These are phyloP conservation scores for Pythium volutum DNA, from an alignment of 352 stramenopile genomes.

Conservation along the genomic window DNA sequence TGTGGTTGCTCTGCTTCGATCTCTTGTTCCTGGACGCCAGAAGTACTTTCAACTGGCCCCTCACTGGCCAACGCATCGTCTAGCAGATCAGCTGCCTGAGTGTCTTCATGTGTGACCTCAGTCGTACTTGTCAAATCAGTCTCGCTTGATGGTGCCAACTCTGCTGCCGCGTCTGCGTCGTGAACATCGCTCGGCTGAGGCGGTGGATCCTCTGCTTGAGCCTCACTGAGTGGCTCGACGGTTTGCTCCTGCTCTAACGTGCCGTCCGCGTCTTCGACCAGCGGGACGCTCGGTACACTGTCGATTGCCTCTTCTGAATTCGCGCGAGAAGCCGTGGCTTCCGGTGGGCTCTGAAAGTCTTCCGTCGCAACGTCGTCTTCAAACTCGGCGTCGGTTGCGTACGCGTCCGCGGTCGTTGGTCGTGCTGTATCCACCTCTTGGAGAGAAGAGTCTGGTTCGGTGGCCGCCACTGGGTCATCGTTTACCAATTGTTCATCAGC, in stretches of 20 bases:
- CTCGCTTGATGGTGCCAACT: not conserved
- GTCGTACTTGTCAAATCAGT: not conserved
- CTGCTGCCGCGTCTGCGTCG: too few species aligned
- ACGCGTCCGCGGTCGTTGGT: slow-evolving; percentile 21
- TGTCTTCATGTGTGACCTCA: not conserved
- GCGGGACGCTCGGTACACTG: not conserved
- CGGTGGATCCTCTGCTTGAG: not conserved
- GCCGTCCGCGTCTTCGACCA: not conserved
- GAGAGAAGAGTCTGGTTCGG: not conserved
- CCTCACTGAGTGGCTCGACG: not conserved
- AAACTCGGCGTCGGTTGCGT: slow-evolving; percentile 34
- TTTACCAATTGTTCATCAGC: not conserved
- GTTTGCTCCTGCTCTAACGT: not conserved
- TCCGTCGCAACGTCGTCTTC: slow-evolving; percentile 14
- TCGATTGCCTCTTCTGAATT: not conserved
- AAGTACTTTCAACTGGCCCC: not conserved
- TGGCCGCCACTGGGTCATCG: too few species aligned
- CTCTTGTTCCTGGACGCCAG: not conserved
- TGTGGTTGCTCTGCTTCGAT: not conserved
- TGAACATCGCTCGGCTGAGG: not conserved
- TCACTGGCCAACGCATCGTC: not conserved
- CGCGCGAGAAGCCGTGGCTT: not conserved
- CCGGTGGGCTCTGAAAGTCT: not conserved
- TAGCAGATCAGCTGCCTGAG: not conserved
- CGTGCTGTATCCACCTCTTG: not conserved